Evolutionary conservation across 331 rosid species (phyloP), one percentile per base, ranked within the genome.

Genomic region (Malus hybrid): DNA sequence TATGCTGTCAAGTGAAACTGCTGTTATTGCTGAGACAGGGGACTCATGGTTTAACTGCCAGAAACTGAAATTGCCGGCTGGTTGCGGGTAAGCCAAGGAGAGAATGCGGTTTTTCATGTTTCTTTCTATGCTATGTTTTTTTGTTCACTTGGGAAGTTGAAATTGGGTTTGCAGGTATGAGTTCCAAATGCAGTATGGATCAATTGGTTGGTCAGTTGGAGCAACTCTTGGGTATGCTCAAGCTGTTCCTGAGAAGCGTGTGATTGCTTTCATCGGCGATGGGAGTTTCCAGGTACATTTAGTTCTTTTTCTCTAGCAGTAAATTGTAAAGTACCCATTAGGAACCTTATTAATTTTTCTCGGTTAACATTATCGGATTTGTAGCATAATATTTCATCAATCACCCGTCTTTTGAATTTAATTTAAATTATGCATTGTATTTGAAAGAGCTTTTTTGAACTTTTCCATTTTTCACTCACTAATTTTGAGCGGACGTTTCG

Each of bases 171-270:
- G 56, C 82, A 92, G 97, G 77, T 95, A 95, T 71, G 99, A 95
- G 82, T 95, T 95, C 81, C 99, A 95, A 83, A 90, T 95, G 99
- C 99, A 92, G 77, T 95, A 95, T 78, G 97, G 99, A 13, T 95
- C 99, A 15, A 92, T 95, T 18, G 99, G 99, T 77, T 95, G 99
- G 99, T 92, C 97, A 20, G 99, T 95, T 67, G 99, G 99, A 36
- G 99, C 97, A 4, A 92, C 97, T 48, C 97, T 95, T 65, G 99
- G 99, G 33, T 95, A 95, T 81, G 99, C 99, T 10, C 97, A 89
- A 72, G 96, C 99, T 36, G 93, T 90, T 14, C 97, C 93, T 3
- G 93, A 89, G 77, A 92, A 92, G 81, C 91, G 99, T 64, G 93
- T 95, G 69, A 68, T 92, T 77, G 86, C 99, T 42, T 92, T 76